These are phyloP conservation scores for Gillenia trifoliata DNA, from an alignment of 306 rosid species.

Conservation along the genomic window DNA sequence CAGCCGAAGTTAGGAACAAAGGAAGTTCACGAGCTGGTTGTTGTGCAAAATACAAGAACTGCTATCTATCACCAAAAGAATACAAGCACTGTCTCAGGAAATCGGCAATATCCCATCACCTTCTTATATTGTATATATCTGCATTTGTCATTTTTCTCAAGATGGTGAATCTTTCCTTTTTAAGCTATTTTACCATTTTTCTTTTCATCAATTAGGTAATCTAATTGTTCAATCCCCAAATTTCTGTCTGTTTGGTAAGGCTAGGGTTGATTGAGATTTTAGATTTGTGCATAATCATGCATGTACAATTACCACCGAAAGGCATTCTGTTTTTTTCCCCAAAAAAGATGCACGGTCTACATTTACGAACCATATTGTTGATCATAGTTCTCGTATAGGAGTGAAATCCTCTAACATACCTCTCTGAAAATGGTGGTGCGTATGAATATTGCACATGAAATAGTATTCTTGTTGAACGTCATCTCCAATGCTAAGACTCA, in stretches of 20 bases:
- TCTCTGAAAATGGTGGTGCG: too few relatives aligned
- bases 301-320: too few relatives aligned
- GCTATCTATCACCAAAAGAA: neutral
- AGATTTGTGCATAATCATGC: too few relatives aligned
- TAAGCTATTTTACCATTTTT: neutral
- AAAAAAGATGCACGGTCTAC: neutral
- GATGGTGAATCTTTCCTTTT: neutral
- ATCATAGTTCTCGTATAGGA: too few relatives aligned
- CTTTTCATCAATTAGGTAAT: neutral
- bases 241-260: neutral
- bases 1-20: neutral
- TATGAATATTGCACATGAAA: too few relatives aligned
- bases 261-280: too few relatives aligned
- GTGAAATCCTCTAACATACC: neutral
- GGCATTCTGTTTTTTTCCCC: too few relatives aligned
- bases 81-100: neutral
- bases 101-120: neutral
- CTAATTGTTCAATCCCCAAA: neutral
- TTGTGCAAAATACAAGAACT: neutral
- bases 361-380: too few relatives aligned
- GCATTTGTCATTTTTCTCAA: neutral
- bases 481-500: too few relatives aligned
- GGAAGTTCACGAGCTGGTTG: slow-evolving; percentile 30
- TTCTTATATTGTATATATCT: neutral
- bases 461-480: too few relatives aligned